phyloP scores from a whole-genome alignment of 305 asterid species.

The Solanum hybrid region DNA sequence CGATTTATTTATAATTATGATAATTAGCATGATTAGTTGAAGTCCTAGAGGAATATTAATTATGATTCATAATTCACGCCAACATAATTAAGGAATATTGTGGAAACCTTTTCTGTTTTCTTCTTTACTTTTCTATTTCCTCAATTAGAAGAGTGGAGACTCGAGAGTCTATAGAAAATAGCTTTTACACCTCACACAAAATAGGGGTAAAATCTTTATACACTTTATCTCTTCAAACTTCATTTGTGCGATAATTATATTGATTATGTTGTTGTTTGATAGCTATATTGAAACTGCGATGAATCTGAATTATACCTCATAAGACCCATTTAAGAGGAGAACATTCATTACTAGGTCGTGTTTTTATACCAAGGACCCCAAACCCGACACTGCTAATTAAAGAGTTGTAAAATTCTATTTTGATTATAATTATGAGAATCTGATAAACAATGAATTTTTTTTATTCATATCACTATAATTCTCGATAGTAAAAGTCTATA shows the following conservation, averaged over 20 bases:
- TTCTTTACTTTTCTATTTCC: neutral
- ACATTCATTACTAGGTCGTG: neutral
- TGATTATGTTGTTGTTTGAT: neutral
- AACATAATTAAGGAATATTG: neutral
- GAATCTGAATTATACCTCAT: neutral
- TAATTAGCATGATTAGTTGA: neutral
- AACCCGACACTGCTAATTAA: neutral
- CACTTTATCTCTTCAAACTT: neutral
- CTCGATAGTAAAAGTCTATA: neutral
- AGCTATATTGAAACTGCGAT: neutral
- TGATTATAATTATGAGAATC: accelerated
- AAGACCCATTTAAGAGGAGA: neutral
- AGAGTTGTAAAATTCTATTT: neutral
- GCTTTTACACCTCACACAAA: neutral
- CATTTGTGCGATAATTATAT: neutral
- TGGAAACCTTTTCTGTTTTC: neutral
- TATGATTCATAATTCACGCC: slow-evolving; percentile 1
- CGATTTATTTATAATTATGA: neutral
- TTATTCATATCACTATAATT: neutral
- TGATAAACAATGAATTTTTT: neutral
- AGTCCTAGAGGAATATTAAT: neutral
- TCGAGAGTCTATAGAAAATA: neutral
- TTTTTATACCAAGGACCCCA: neutral
- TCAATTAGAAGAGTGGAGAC: neutral
- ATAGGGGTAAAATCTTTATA: neutral